Percentiles rank a stretch among this genome's conserved stretches.
Conservation (phyloP, 345 rosid genomes). For the Eucalyptus urophylla region DNA sequence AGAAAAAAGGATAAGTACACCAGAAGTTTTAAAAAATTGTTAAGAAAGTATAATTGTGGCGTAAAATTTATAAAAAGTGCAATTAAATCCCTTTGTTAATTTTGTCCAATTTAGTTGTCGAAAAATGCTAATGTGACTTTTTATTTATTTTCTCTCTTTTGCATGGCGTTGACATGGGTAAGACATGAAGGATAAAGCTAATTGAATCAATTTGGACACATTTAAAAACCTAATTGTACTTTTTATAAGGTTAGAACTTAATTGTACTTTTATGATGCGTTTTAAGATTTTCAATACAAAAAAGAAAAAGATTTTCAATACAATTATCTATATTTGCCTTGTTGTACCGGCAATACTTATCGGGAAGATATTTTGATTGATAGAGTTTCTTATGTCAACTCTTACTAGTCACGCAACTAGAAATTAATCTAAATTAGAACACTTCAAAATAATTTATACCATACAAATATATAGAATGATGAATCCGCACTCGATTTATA, state of each 20-base stretch:
- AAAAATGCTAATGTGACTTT: background rate
- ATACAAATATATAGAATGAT: background rate
- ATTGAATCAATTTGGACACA: too few relatives aligned
- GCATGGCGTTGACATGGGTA: rapidly evolving
- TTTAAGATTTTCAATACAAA: too few relatives aligned
- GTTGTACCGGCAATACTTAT: rapidly evolving
- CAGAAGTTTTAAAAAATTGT: too few relatives aligned
- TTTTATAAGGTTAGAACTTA: rapidly evolving
- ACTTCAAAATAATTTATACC: background rate
- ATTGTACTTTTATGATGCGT: rapidly evolving
- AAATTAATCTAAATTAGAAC: background rate
- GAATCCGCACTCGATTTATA: background rate
- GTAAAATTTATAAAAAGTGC: too few relatives aligned
- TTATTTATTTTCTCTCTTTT: too few relatives aligned
- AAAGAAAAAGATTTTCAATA: too few relatives aligned
- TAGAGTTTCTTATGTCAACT: background rate
- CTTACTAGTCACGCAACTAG: background rate
- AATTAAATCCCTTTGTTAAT: too few relatives aligned
- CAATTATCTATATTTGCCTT: too few relatives aligned
- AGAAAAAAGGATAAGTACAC: rapidly evolving
- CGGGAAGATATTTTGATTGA: background rate
- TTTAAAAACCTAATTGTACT: too few relatives aligned
- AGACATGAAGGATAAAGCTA: too few relatives aligned
- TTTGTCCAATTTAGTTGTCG: too few relatives aligned
- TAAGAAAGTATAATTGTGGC: too few relatives aligned